Evolutionary conservation across 768 basidiomycete genomes (phyloP), one percentile per base, ranked within the genome.

Genomic region (Podaxis sp.): DNA sequence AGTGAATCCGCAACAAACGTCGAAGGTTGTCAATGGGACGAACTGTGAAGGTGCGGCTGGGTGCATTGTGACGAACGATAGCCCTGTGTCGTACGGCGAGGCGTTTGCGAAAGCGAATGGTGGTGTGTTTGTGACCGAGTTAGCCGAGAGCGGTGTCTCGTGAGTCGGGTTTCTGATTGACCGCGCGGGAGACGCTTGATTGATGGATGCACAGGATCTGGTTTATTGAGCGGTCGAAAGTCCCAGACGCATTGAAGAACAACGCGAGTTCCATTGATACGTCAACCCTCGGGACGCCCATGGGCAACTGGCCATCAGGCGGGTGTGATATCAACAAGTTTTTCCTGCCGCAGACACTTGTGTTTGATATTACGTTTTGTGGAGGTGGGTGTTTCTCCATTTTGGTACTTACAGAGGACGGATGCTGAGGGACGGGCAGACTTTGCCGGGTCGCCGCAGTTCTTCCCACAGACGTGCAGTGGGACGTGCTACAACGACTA

Each of bases 41-140:
- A 81, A 89, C 68, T 90, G 89, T 69, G 80, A 83, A 19, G 66
- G 66, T n/a, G 54, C 26, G 4, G 72, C 84, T 42, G 92, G 92
- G 2, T 94, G 92, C 68, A 78, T 85, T 33, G 81, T 87, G 24
- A 75, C 77, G 17, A 84, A 88, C 66, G 80, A 85, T 0, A 80
- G 77, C 30, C 68, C 81, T 1, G 73, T 74, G 2, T 87, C 85
- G 15, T 93, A 87, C 64, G 91, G 91, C 17, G 77, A 80, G 12
- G 85, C 76, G 2, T 93, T 94, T 68, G 87, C 87, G 1, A 73
- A 75, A 3, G 81, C 79, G 2, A 84, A 85, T 8, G 92, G 93
- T 30, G 93, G 93, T 13, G 82, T 90, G 11, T 93, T 83, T 65
- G 86, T 90, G 19, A 89, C 90, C 0, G 89, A 92, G 71, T 86